A percentile compares a stretch with the other conserved stretches of the same genome.
These are phyloP conservation scores for Mycosphaerelloides madeirae DNA, from an alignment of 2,329 filamentous ascomycete genomes.

Conservation along the genomic window DNA sequence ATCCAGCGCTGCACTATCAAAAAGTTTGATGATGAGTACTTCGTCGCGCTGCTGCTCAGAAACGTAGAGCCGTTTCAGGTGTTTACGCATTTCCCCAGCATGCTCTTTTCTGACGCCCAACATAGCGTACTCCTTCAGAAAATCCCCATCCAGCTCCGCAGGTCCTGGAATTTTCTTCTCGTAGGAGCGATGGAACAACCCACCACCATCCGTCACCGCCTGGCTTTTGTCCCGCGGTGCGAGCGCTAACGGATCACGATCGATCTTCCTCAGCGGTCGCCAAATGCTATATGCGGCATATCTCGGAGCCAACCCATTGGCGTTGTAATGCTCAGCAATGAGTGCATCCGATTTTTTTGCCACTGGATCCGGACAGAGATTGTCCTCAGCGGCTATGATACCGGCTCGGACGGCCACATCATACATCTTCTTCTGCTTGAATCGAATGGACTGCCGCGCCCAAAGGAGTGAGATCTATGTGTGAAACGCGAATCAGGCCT, in stretches of 20 bases:
- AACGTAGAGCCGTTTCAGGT: conserved; percentile 6
- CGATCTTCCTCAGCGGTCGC: conserved; percentile 5
- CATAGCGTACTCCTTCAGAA: conserved; percentile 9
- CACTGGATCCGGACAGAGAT: neutral
- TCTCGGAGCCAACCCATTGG: neutral
- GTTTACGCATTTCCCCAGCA: neutral
- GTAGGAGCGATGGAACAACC: conserved; percentile 2
- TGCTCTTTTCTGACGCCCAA: conserved; percentile 1
- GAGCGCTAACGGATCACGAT: conserved; percentile 5
- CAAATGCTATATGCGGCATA: conserved; percentile 10
- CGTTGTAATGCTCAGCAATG: conserved; percentile 3
- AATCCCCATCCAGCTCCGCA: conserved; percentile 5
- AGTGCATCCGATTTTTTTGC: neutral
- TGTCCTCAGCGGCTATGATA: conserved; percentile 1
- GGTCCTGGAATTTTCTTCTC: conserved; percentile 5
- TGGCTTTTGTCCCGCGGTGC: conserved; percentile 2
- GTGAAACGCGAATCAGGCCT: conserved; percentile 3
- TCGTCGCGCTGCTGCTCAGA: conserved; percentile 4
- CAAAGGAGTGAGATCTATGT: conserved; percentile 7
- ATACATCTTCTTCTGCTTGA: neutral
- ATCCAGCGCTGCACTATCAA: conserved; percentile 6
- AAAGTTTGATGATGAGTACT: conserved; percentile 10
- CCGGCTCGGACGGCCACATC: conserved; percentile 1
- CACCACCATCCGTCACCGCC: neutral
- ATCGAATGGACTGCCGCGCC: conserved; percentile 6